Evolutionary conservation across 768 basidiomycete genomes (phyloP), one percentile per base, ranked within the genome.

Genomic region (Trametes elegans): DNA sequence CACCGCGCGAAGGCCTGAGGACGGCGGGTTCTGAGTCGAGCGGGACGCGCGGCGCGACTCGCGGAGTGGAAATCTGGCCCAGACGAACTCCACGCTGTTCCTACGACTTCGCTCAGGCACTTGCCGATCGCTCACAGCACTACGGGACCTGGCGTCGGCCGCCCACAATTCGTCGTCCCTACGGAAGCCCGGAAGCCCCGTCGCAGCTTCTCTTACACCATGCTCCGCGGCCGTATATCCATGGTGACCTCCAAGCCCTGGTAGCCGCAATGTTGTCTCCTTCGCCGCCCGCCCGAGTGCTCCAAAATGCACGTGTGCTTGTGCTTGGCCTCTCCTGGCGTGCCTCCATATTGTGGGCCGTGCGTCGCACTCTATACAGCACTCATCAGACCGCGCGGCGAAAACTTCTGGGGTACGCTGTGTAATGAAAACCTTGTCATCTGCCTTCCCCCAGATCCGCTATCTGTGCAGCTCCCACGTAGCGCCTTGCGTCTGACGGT

Each of bases 351-450:
- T 19, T 9, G 28, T 28, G 19, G 35, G 35, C 41, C 49, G 55
- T 45, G 43, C 27, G 26, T 35, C 49, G 55, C 49, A 57, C 41
- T 34, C 51, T 27, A 57, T 57, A 53, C 19, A 34, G 31, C 38
- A 44, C 24, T 36, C 6, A 48, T 51, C 57, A 43, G 49, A 49
- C 36, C 38, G 44, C 29, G 40, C 44, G 45, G n/a, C 39, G 41
- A 58, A 58, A 58, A 58, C 50, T 58, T 58, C 51, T 58, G 57
- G 57, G 57, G 57, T 58, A 35, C 57, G 50, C 35, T 58, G 50
- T 40, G 50, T 53, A 52, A 52, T 48, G 57, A 49, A 48, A 58
- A 58, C 57, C 57, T 58, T 58, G 50, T 57, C 57, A 58, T 46
- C 45, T 27, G 26, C 40, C 28, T 51, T 35, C 32, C 49, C 39